Evolutionary conservation across 2,329 filamentous ascomycete genomes (phyloP), one percentile per base, ranked within the genome.

Genomic region (Akanthomyces lecanii): DNA sequence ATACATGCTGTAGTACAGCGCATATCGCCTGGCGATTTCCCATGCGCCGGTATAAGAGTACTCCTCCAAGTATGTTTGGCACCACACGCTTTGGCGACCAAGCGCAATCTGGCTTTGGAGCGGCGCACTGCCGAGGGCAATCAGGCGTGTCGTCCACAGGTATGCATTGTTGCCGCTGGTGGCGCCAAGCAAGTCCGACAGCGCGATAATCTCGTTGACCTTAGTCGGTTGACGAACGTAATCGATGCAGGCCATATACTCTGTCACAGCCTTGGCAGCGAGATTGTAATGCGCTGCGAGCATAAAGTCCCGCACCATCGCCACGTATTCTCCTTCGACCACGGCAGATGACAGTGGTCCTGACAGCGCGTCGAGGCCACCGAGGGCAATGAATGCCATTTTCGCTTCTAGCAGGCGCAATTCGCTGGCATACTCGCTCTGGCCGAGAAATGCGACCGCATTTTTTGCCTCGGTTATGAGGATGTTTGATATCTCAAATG

Each of bases 101-200:
- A 59, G 45, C 14, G 56, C 56, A 33, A 59, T 92, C 71, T 83
- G 89, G 28, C 42, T 28, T 16, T 47, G 58, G 44, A 87, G 52
- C 21, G 52, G 48, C 3, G 55, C 33, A 28, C 55, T 58, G 30
- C 55, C 55, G 14, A 58, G 55, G 3, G 55, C 55, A 11, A 58
- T 47, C 11, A 58, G 40, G n/a, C 55, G 55, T 18, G 30, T 33
- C 30, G 55, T 58, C 55, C 55, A 58, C 55, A 58, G 16, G 55
- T 58, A 58, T 2, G 44, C 55, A 4, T n/a, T 28, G 30, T 58
- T 58, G n/a, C 44, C 55, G 55, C 55, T 48, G 8, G 28, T 23
- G 1, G 44, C 30, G 7, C 55, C 55, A 5, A 58, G 18, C 30
- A 48, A 5, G n/a, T 58, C 55, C 0, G 44, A 30, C 7, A 58